Evolutionary conservation across 2,329 filamentous ascomycete species (phyloP).

Genomic region (Arthroderma sp.): DNA sequence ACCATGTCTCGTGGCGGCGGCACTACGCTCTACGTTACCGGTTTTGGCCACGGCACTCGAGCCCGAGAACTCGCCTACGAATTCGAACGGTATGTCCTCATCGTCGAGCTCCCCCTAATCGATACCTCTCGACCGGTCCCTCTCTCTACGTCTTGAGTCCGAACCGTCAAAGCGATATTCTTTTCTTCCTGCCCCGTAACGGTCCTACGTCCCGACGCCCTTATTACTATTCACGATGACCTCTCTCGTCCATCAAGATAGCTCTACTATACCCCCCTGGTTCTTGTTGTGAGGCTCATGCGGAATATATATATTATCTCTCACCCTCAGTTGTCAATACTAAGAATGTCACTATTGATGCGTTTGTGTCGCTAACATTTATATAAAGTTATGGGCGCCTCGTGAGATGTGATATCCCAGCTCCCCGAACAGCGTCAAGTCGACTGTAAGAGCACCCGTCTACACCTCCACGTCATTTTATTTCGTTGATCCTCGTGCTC

Average conservation of each 20-base stretch:
- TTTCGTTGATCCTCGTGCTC: constrained; percentile 13
- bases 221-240: neutral
- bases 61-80: constrained; percentile 99
- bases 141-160: constrained; percentile 14
- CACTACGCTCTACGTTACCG: constrained; percentile 94
- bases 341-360: neutral
- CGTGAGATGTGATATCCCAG: constrained; percentile 96
- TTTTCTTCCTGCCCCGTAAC: constrained; percentile 9
- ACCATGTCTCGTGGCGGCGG: constrained; percentile 76
- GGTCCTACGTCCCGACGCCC: constrained; percentile 11
- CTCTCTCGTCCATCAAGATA: constrained; percentile 3
- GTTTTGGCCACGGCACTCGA: constrained; percentile 97
- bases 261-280: constrained; percentile 1
- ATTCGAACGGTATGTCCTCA: constrained; percentile 96
- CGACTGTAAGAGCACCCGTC: constrained; percentile 64
- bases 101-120: constrained; percentile 20
- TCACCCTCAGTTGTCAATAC: constrained; percentile 5
- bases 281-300: neutral
- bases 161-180: constrained; percentile 14
- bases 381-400: constrained; percentile 77
- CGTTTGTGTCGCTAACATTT: constrained; percentile 10
- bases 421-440: constrained; percentile 82
- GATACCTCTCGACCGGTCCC: constrained; percentile 17
- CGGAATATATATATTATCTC: constrained; percentile 7
- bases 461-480: neutral